Conservation (phyloP, 2,329 filamentous ascomycete species). For the Didymella segeticola region DNA sequence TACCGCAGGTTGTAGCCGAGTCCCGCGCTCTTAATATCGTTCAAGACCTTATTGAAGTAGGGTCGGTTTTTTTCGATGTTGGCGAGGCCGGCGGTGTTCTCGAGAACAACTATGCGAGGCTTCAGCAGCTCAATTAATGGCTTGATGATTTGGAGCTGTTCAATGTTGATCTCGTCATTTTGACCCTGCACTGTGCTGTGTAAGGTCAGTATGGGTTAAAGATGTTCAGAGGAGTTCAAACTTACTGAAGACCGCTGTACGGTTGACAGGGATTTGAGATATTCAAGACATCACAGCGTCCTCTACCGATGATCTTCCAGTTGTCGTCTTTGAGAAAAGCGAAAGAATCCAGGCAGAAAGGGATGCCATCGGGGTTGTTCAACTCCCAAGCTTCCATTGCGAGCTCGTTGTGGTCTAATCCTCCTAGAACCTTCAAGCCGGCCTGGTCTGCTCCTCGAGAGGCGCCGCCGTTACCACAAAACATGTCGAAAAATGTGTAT, state of each 20-base stretch:
- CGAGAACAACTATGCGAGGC: neutral
- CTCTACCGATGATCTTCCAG: neutral
- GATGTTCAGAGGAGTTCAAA: neutral
- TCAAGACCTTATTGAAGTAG: conserved; percentile 21
- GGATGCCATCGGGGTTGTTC: neutral
- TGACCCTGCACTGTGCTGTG: neutral
- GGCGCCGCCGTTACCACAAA: neutral
- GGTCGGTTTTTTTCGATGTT: conserved; percentile 10
- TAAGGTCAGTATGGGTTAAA: neutral
- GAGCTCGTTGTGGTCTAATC: neutral
- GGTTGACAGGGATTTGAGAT: neutral
- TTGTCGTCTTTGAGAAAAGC: neutral
- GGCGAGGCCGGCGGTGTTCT: conserved; percentile 7
- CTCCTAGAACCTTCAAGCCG: neutral
- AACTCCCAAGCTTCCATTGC: neutral
- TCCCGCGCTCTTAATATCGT: conserved; percentile 19
- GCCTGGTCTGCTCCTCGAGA: conserved; percentile 1
- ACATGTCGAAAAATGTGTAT: neutral
- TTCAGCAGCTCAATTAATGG: neutral
- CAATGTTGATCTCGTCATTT: neutral
- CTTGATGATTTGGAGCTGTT: neutral
- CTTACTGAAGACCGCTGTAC: neutral
- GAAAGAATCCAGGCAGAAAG: neutral
- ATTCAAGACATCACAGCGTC: neutral
- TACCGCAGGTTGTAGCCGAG: conserved; percentile 37